phyloP scores from a whole-genome alignment of 495 filamentous ascomycete genomes.

The Pseudevernia furfuracea region DNA sequence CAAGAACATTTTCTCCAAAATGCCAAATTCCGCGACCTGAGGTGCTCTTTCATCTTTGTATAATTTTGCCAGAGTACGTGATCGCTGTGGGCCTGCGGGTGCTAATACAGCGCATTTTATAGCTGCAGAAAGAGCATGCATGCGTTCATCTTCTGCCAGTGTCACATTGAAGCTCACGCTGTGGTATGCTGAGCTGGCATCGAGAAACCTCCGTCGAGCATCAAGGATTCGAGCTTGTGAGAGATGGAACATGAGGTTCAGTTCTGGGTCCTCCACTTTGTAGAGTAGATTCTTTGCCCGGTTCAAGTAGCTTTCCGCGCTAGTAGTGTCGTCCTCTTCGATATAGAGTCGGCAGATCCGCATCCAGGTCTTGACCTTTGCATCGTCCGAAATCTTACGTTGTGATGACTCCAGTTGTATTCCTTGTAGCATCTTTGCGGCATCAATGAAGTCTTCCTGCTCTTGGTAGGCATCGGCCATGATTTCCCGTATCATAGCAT shows the following conservation, averaged over 20 bases:
- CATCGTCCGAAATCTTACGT: slow-evolving; percentile 67
- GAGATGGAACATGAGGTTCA: slow-evolving; percentile 78
- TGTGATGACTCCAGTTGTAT: slow-evolving; percentile 86
- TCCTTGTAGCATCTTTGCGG: slow-evolving; percentile 68
- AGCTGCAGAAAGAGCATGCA: slow-evolving; percentile 78
- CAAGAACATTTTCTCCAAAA: slow-evolving; percentile 96
- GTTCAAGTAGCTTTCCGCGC: slow-evolving; percentile 80
- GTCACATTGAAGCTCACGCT: slow-evolving; percentile 65
- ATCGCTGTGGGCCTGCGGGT: slow-evolving; percentile 80
- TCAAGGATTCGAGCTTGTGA: slow-evolving; percentile 90
- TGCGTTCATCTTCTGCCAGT: slow-evolving; percentile 75
- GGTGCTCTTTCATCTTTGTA: slow-evolving; percentile 89
- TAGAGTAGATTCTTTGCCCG: slow-evolving; percentile 86
- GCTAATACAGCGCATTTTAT: slow-evolving; percentile 92
- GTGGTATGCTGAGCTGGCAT: slow-evolving; percentile 81
- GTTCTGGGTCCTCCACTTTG: slow-evolving; percentile 60
- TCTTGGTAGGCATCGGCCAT: slow-evolving; percentile 76
- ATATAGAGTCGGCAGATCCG: slow-evolving; percentile 91
- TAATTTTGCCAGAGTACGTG: slow-evolving; percentile 65
- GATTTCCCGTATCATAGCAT: slow-evolving; percentile 66
- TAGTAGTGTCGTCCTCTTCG: slow-evolving; percentile 85
- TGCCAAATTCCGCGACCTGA: slow-evolving; percentile 70
- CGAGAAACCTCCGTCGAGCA: slow-evolving; percentile 81
- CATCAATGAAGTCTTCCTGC: slow-evolving; percentile 69
- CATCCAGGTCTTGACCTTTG: slow-evolving; percentile 77